Conservation (phyloP, 2,329 filamentous ascomycete species). For the Colletotrichum musae region DNA sequence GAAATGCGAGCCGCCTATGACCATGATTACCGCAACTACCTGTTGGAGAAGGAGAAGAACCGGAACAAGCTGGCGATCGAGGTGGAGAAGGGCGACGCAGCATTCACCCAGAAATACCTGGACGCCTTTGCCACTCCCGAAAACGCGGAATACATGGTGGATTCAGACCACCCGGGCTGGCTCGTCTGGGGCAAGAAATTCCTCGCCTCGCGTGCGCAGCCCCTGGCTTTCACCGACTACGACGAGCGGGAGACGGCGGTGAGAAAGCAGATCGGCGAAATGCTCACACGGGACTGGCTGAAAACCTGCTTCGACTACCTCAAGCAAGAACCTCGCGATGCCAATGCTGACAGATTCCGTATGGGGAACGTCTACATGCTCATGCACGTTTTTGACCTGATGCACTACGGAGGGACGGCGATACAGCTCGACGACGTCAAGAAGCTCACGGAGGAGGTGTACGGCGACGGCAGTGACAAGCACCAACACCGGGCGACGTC, state of each 20-base stretch:
- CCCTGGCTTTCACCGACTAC: slow-evolving; percentile 77
- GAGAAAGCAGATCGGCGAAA: slow-evolving; percentile 83
- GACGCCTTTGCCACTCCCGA: slow-evolving; percentile 81
- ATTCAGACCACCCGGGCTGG: slow-evolving; percentile 95
- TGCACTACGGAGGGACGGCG: slow-evolving; percentile 83
- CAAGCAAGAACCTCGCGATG: slow-evolving; percentile 94
- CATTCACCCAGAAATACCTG: slow-evolving; percentile 86
- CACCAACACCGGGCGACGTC: slow-evolving; percentile 97
- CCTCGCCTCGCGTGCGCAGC: slow-evolving; percentile 81
- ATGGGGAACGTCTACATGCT: slow-evolving; percentile 90
- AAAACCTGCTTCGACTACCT: slow-evolving; percentile 90
- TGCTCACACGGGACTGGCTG: slow-evolving; percentile 89
- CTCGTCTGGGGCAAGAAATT: slow-evolving; percentile 94
- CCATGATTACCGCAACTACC: slow-evolving; percentile 89
- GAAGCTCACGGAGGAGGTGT: slow-evolving; percentile 82
- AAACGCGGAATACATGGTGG: slow-evolving; percentile 87
- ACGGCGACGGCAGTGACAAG: slow-evolving; percentile 94
- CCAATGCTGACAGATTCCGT: slow-evolving; percentile 86
- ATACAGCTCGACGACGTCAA: slow-evolving; percentile 91
- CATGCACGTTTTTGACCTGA: slow-evolving; percentile 90
- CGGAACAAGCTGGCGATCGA: slow-evolving; percentile 82
- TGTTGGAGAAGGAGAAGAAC: slow-evolving; percentile 84
- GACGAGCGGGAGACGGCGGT: slow-evolving; percentile 84
- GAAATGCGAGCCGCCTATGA: slow-evolving; percentile 88
- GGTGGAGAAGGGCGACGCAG: slow-evolving; percentile 80